These are phyloP conservation scores for Aspergillus japonicus DNA, from an alignment of 2,329 filamentous ascomycete genomes.

Conservation along the genomic window DNA sequence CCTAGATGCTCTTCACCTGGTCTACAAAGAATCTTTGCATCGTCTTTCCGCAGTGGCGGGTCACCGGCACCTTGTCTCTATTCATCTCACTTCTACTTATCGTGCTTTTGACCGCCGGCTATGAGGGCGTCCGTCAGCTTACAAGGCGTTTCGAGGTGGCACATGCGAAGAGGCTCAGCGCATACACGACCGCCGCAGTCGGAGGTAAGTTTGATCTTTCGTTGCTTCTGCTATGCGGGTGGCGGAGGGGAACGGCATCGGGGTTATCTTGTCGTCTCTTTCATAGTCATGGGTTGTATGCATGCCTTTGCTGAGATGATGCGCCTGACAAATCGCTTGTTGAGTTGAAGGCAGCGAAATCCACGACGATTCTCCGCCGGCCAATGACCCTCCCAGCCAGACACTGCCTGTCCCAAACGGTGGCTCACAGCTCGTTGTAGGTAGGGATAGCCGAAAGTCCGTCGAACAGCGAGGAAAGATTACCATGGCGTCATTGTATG, in stretches of 20 bases:
- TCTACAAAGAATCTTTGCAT: slow-evolving; percentile 91
- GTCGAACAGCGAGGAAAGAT: slow-evolving; percentile 69
- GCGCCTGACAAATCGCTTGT: slow-evolving; percentile 20
- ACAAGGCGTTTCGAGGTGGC: slow-evolving; percentile 72
- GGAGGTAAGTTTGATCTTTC: slow-evolving; percentile 33
- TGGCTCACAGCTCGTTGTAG: slow-evolving; percentile 73
- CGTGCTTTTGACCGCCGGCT: slow-evolving; percentile 81
- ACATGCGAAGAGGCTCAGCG: slow-evolving; percentile 51
- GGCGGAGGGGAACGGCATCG: slow-evolving; percentile 4
- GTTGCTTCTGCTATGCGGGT: slow-evolving; percentile 4
- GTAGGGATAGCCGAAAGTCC: slow-evolving; percentile 62
- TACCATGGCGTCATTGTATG: slow-evolving; percentile 81
- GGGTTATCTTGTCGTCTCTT: slow-evolving; percentile 1
- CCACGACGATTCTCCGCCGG: slow-evolving; percentile 29
- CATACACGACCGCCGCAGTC: slow-evolving; percentile 37
- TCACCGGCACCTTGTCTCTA: slow-evolving; percentile 71
- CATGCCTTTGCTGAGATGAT: slow-evolving; percentile 20
- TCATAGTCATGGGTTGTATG: slow-evolving; percentile 7
- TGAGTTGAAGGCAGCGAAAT: slow-evolving; percentile 36
- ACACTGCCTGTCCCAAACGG: slow-evolving; percentile 43
- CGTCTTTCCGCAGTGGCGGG: slow-evolving; percentile 87
- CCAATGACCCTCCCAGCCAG: slow-evolving; percentile 23
- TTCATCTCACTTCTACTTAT: slow-evolving; percentile 80
- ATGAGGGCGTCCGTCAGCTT: slow-evolving; percentile 79
- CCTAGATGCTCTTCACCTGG: slow-evolving; percentile 97